Percentiles rank a stretch among this genome's conserved stretches.
phyloP scores from a whole-genome alignment of 495 filamentous ascomycete genomes.

The Neurospora cerealis region DNA sequence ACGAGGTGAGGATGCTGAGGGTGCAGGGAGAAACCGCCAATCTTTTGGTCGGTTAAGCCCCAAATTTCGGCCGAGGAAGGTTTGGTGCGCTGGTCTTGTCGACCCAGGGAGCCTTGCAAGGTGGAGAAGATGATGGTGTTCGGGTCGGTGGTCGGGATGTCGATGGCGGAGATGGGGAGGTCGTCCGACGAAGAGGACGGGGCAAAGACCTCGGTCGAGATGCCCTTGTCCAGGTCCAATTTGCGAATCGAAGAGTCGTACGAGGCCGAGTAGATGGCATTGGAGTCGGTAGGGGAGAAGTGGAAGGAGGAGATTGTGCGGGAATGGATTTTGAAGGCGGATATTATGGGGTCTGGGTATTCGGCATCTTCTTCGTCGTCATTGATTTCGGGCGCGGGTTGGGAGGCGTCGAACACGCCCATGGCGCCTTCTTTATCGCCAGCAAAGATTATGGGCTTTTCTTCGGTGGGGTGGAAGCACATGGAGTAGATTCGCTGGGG shows the following conservation, averaged over 20 bases:
- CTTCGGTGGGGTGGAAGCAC: slow-evolving; percentile 75
- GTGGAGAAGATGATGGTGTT: slow-evolving; percentile 82
- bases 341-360: slow-evolving; percentile 56
- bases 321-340: slow-evolving; percentile 79
- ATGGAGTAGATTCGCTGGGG: slow-evolving; percentile 84
- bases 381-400: slow-evolving; percentile 42
- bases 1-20: slow-evolving; percentile 68
- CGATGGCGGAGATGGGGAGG: slow-evolving; percentile 69
- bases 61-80: slow-evolving; percentile 49
- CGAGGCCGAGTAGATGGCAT: slow-evolving; percentile 73
- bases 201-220: slow-evolving; percentile 69
- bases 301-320: slow-evolving; percentile 80
- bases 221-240: slow-evolving; percentile 69
- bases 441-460: slow-evolving; percentile 87
- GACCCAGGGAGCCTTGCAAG: slow-evolving; percentile 66
- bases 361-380: slow-evolving; percentile 49
- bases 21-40: slow-evolving; percentile 82
- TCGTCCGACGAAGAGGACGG: slow-evolving; percentile 59
- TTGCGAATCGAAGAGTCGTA: slow-evolving; percentile 91
- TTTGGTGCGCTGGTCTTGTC: slow-evolving; percentile 62
- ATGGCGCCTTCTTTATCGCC: slow-evolving; percentile 92
- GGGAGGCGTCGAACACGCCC: slow-evolving; percentile 86
- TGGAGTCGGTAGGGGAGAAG: slow-evolving; percentile 59
- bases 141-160: slow-evolving; percentile 59
- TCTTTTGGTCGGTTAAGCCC: slow-evolving; percentile 85